phyloP scores from a whole-genome alignment of 2,329 filamentous ascomycete species.

The Diplodia sapinea region DNA sequence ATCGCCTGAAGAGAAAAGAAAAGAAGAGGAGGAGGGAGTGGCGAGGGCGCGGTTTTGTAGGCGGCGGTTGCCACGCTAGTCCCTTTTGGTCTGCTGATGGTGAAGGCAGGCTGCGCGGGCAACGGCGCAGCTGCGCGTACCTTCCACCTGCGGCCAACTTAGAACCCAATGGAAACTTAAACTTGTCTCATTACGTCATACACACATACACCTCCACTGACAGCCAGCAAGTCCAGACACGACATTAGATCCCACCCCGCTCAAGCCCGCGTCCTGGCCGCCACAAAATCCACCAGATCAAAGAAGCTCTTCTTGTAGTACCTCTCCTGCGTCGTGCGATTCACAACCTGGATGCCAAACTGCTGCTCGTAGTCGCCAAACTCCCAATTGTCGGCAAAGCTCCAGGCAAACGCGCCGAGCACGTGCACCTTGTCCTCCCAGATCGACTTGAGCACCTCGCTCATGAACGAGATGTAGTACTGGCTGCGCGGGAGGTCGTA shows the following conservation, averaged over 20 bases:
- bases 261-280: slow-evolving; percentile 34
- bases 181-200: neutral
- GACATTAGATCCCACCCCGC: no score
- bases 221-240: neutral
- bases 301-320: slow-evolving; percentile 49
- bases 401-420: slow-evolving; percentile 46
- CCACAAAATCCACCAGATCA: slow-evolving; percentile 59
- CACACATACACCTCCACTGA: neutral
- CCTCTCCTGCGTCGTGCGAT: slow-evolving; percentile 45
- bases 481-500: slow-evolving; percentile 41
- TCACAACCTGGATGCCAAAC: slow-evolving; percentile 62
- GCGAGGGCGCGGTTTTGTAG: neutral
- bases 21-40: no score
- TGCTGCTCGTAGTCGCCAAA: slow-evolving; percentile 57
- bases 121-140: no score
- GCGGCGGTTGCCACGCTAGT: neutral
- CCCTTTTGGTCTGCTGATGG: neutral
- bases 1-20: neutral
- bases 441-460: slow-evolving; percentile 44
- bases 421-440: slow-evolving; percentile 52
- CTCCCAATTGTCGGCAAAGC: slow-evolving; percentile 48
- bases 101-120: no score
- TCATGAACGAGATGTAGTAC: slow-evolving; percentile 45
- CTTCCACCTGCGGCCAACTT: neutral
- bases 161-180: neutral